phyloP scores from a whole-genome alignment of 2,329 filamentous ascomycete species.

The Cryphonectria nitschkei region DNA sequence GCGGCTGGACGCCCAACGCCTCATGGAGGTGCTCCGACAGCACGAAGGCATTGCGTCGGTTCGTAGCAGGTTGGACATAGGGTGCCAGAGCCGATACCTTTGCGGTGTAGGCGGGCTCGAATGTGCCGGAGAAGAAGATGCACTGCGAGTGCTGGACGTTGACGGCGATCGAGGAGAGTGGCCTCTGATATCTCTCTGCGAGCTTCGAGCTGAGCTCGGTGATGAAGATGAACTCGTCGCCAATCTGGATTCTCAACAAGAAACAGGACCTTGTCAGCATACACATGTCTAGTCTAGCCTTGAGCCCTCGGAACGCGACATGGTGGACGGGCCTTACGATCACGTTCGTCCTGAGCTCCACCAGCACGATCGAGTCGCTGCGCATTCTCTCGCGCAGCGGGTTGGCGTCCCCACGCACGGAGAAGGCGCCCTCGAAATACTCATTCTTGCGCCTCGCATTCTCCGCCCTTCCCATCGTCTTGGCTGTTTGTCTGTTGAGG shows the following conservation, averaged over 20 bases:
- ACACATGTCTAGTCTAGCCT: not conserved
- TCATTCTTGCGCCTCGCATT: constrained; percentile 44
- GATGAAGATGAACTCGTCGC: constrained; percentile 75
- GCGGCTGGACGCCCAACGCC: constrained; percentile 65
- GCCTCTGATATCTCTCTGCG: constrained; percentile 74
- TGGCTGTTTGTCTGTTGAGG: constrained; percentile 35
- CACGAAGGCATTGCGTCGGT: constrained; percentile 79
- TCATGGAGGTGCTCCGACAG: constrained; percentile 77
- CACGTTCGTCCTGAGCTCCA: constrained; percentile 67
- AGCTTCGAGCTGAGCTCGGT: constrained; percentile 74
- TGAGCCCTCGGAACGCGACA: not conserved
- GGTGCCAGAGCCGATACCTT: constrained; percentile 71
- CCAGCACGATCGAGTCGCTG: constrained; percentile 62
- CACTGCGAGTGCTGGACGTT: constrained; percentile 76
- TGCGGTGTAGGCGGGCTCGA: constrained; percentile 79
- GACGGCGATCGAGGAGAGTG: constrained; percentile 74
- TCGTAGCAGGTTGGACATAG: constrained; percentile 72
- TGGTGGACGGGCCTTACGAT: constrained; percentile 51
- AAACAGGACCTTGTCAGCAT: not conserved
- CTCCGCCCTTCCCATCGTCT: constrained; percentile 39
- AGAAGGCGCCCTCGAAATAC: constrained; percentile 53
- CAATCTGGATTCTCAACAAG: constrained; percentile 56
- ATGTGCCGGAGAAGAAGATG: constrained; percentile 74
- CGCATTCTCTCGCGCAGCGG: constrained; percentile 50
- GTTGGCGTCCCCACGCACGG: constrained; percentile 36